These are phyloP conservation scores for Voacanga thouarsii DNA, from an alignment of 257 asterid species.

Conservation along the genomic window DNA sequence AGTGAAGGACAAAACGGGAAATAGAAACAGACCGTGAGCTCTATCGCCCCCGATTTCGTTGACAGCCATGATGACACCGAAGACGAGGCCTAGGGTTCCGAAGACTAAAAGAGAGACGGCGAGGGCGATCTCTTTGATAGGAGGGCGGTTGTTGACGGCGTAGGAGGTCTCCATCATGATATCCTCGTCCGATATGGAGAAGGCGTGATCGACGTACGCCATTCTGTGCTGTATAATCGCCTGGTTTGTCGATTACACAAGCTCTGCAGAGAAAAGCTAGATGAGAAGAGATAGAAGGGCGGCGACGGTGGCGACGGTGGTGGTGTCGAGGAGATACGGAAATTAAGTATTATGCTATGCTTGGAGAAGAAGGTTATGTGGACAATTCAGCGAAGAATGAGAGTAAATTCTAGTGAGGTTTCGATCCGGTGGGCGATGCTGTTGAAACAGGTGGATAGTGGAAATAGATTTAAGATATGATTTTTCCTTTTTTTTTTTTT, in stretches of 20 bases:
- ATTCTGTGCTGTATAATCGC: constrained; percentile 16
- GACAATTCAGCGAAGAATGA: neutral
- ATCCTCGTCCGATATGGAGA: constrained; percentile 97
- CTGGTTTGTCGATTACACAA: neutral
- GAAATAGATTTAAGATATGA: neutral
- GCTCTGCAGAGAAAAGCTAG: neutral
- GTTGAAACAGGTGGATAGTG: neutral
- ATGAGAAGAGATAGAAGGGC: neutral
- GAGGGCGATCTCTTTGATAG: constrained; percentile 94
- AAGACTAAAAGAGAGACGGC: constrained; percentile 83
- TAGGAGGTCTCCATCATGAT: constrained; percentile 84
- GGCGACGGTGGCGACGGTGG: neutral
- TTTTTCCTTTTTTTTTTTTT: neutral
- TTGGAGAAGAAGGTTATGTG: neutral
- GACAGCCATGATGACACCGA: constrained; percentile 78
- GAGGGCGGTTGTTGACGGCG: constrained; percentile 70
- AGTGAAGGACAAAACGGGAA: constrained; percentile 1
- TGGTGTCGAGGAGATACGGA: neutral
- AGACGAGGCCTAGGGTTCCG: constrained; percentile 69
- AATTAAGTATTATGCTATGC: neutral
- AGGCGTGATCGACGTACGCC: constrained; percentile 98
- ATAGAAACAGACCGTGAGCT: constrained; percentile 67
- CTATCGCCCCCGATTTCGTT: constrained; percentile 88
- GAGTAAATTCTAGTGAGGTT: too few species aligned
- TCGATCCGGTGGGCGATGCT: neutral